A percentile compares a stretch with the other conserved stretches of the same genome.
phyloP scores from a whole-genome alignment of 306 rosid genomes.

The Nissolia schottii region DNA sequence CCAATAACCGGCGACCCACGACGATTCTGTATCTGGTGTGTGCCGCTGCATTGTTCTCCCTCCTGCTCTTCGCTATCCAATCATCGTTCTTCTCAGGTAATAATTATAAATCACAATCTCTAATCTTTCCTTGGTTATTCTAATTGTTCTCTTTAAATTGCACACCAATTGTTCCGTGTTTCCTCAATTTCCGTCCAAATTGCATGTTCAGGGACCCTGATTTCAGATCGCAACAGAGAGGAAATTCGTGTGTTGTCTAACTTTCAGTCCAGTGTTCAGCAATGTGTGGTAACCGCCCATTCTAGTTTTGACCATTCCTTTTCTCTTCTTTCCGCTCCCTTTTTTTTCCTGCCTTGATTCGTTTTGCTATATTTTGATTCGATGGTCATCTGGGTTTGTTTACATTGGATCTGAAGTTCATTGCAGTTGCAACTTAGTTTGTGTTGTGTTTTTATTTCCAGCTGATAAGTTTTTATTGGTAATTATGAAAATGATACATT shows the following conservation, averaged over 20 bases:
- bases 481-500: background rate
- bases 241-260: constrained; percentile 42
- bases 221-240: constrained; percentile 43
- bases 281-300: constrained; percentile 68
- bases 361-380: background rate
- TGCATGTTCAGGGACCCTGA: constrained; percentile 39
- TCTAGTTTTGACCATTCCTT: background rate
- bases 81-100: constrained; percentile 76
- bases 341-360: background rate
- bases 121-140: background rate
- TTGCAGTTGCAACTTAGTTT: background rate
- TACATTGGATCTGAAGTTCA: constrained; percentile 13
- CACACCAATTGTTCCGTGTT: background rate
- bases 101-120: background rate
- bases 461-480: background rate
- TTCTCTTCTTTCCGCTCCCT: no score
- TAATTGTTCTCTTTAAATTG: background rate
- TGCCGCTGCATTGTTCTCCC: constrained; percentile 66
- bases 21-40: constrained; percentile 61
- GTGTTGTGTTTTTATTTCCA: background rate
- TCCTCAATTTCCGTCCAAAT: background rate
- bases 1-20: constrained; percentile 40
- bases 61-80: constrained; percentile 69
- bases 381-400: background rate
- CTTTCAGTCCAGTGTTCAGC: constrained; percentile 74